These are phyloP conservation scores for Clonostachys sp. DNA, from an alignment of 2,329 filamentous ascomycete genomes.

Conservation along the genomic window DNA sequence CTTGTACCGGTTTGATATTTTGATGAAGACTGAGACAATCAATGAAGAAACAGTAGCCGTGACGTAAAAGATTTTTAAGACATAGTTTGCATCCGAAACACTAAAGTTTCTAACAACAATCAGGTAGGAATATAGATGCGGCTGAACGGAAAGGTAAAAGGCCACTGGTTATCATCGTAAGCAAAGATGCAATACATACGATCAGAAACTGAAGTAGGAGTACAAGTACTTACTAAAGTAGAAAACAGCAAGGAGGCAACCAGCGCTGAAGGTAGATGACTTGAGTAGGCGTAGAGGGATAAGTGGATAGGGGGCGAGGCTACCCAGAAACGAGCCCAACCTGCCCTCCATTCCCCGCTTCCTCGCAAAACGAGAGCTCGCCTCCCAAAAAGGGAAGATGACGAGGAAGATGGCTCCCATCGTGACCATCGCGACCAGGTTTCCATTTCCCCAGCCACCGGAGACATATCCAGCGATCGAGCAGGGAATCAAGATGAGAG, in stretches of 20 bases:
- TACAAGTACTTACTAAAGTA: constrained; percentile 28
- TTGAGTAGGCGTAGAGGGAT: constrained; percentile 19
- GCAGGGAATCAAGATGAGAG: constrained; percentile 60
- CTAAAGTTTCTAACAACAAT: constrained; percentile 23
- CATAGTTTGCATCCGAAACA: constrained; percentile 3
- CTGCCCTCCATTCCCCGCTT: constrained; percentile 20
- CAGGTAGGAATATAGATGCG: constrained; percentile 26
- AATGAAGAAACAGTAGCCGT: constrained; percentile 15
- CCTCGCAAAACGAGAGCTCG: constrained; percentile 1
- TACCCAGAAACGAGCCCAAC: constrained; percentile 13
- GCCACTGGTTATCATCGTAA: constrained; percentile 9
- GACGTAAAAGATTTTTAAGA: constrained; percentile 5
- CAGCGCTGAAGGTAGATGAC: constrained; percentile 38
- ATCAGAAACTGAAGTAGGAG: not conserved
- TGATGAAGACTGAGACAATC: constrained; percentile 19
- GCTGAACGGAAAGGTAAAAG: constrained; percentile 21
- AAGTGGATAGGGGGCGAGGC: constrained; percentile 24
- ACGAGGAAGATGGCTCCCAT: constrained; percentile 53
- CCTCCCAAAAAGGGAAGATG: constrained; percentile 53
- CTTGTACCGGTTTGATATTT: constrained; percentile 20
- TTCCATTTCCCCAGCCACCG: constrained; percentile 39
- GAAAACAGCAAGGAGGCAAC: constrained; percentile 11
- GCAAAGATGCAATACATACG: not conserved
- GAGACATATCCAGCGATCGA: constrained; percentile 42
- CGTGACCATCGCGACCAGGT: constrained; percentile 50